A percentile compares a stretch with the other conserved stretches of the same genome.
Conservation (phyloP, 139 green algal species). For the Microglena sp. region DNA sequence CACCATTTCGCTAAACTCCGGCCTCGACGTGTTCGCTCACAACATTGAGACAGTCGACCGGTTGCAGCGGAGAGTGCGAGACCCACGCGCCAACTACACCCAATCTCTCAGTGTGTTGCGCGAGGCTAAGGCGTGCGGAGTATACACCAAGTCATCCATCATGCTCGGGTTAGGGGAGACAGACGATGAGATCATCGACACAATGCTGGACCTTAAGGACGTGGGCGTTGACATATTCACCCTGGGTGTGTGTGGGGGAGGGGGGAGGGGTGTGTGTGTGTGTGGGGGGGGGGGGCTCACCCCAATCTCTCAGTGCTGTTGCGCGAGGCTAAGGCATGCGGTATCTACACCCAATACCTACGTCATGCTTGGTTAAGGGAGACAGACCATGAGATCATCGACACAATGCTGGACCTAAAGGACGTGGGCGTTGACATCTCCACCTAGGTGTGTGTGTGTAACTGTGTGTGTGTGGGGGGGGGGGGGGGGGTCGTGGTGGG, state of each 20-base stretch:
- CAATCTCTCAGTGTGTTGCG: constrained; percentile 82
- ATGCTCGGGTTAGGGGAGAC: constrained; percentile 94
- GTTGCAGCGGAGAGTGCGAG: constrained; percentile 70
- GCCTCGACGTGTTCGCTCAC: constrained; percentile 97
- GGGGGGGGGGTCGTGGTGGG: too few species aligned
- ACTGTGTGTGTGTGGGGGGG: background rate
- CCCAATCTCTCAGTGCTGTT: background rate
- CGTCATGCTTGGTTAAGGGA: background rate
- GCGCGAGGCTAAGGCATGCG: background rate
- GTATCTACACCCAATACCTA: background rate
- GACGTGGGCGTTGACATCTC: too few species aligned
- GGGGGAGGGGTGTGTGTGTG: constrained; percentile 15
- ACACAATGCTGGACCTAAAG: too few species aligned
- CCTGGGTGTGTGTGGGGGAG: too few species aligned
- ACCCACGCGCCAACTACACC: constrained; percentile 75
- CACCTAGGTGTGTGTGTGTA: background rate
- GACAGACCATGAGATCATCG: background rate
- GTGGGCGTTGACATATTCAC: constrained; percentile 85
- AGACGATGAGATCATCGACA: constrained; percentile 77
- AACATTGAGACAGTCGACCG: constrained; percentile 94
- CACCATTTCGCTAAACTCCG: constrained; percentile 29
- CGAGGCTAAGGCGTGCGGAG: constrained; percentile 62
- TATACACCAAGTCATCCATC: constrained; percentile 87
- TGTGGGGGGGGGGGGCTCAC: background rate
- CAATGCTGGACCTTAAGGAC: constrained; percentile 64